Base-by-base conservation (phyloP, 805 yeast species). In the Teunomyces panamensis region DNA sequence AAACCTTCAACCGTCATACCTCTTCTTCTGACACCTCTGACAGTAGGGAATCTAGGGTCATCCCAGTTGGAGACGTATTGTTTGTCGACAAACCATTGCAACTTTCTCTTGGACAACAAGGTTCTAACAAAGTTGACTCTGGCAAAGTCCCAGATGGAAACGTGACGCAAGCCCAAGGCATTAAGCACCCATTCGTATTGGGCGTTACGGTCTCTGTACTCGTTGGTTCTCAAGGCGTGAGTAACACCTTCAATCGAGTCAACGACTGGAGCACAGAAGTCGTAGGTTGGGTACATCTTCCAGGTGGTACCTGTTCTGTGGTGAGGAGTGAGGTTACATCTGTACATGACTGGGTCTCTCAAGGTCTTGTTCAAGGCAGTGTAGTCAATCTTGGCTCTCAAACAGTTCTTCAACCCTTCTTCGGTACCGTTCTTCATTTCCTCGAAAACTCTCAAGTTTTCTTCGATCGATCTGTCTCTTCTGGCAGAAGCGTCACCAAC, bases 1-100 rank as follows among this genome's bases (percentile, higher is more conserved):
- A 94, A 82, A 56, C 98, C 99, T 75, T 94, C 97, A 54, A 94
- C 95, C 34, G 97, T 84, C 99, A 94, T 94, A 77, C 99, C 99
- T 77, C 99, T 87, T 79, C 99, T 85, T 78, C 97, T 89, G 46
- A 92, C 97, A 77, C 99, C 99, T 71, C 98, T 85, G 34, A 94
- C 96, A 42, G 99, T 94, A 58, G 99, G 99, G 89, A 94, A 94
- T 70, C 99, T 82, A 59, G 99, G 99, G 70, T 94, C 99, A 64
- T 94, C 97, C 99, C 99, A 94, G 74, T 89, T 90, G 20, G 79
- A 62, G 49, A 94, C 99, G 59, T 85, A 77, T 37, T 81, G 75
- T 68, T 89, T 86, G 76, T 94, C 98, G 53, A 94, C 99, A 71
- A 94, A 90, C 99, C 99, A 94, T 76, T 95, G 99, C 65, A 94